These are phyloP conservation scores for Pythium coloratum DNA, from an alignment of 352 stramenopile species.

Conservation along the genomic window DNA sequence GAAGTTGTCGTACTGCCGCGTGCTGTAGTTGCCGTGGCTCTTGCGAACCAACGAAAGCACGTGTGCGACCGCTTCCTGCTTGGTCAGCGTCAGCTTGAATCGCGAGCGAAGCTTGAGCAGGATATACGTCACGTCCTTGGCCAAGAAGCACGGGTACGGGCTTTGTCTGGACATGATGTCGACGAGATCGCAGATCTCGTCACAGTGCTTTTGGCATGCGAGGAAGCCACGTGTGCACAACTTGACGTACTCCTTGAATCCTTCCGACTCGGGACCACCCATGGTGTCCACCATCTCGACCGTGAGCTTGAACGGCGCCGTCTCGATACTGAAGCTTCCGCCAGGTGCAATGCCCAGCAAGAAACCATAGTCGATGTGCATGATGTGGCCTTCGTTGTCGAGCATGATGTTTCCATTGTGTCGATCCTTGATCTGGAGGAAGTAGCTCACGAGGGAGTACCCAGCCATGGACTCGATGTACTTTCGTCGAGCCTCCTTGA, in stretches of 20 bases:
- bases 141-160: conserved; percentile 96
- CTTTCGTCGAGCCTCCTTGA: conserved; percentile 93
- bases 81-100: conserved; percentile 87
- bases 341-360: conserved; percentile 98
- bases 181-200: conserved; percentile 96
- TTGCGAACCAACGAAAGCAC: conserved; percentile 90
- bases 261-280: conserved; percentile 88
- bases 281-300: conserved; percentile 98
- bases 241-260: conserved; percentile 97
- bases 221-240: conserved; percentile 97
- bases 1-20: conserved; percentile 93
- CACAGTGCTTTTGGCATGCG: conserved; percentile 93
- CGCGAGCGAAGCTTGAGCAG: conserved; percentile 82
- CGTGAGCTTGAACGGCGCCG: conserved; percentile 99
- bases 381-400: conserved; percentile 97
- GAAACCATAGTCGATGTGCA: conserved; percentile 99
- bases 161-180: conserved; percentile 96
- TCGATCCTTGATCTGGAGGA: conserved; percentile 99
- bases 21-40: conserved; percentile 93
- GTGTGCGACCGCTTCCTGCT: conserved; percentile 89
- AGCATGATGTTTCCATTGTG: conserved; percentile 99
- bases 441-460: conserved; percentile 98
- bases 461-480: conserved; percentile 97
- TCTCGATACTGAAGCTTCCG: conserved; percentile 98
- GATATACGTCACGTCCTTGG: conserved; percentile 83